Evolutionary conservation across 768 basidiomycete species (phyloP), one percentile per base, ranked within the genome.

Genomic region (Mycena albidolilacea): DNA sequence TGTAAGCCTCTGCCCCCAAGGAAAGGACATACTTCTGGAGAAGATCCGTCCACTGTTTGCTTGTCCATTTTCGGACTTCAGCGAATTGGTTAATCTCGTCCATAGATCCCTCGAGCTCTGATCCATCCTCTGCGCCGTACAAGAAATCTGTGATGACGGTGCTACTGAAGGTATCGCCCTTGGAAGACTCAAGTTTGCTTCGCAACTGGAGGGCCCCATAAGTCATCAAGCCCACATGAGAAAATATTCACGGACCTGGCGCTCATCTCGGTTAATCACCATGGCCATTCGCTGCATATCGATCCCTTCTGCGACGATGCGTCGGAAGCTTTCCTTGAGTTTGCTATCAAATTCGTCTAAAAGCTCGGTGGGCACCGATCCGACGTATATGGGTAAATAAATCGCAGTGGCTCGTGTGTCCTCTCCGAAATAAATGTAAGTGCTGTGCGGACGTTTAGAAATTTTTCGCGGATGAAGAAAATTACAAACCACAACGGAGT

Each of bases 281-380:
- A 95, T 92, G 17, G 83, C 81, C 93, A 99, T 98, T 11, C 97
- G 86, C 39, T 91, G 87, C 93, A 98, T 96, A 81, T 99, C 95
- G 61, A 99, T 86, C 5, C 94, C 96, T 65, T 93, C 90, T 19
- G 87, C 77, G 9, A 87, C 89, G 65, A 98, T 93, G 52, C 90
- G 89, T 74, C 86, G 80, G 48, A 99, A 85, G 76, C 93, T 94
- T 1, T 83, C 85, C 75, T 87, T 90, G 54, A 99, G 85, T 79
- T 89, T 91, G 38, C 83, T 84, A 70, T 91, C 88, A 78, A 99
- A 94, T 2, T 81, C 83, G n/a, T 93, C 87, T 38, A 99, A 86
- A 75, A 93, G 84, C 77, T 94, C 94, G 0, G 90, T 85, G 2
- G 98, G 96, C 11, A 99, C 92, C 15, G 96, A 96, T 23, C 93